phyloP scores from a whole-genome alignment of 768 basidiomycete genomes.

The Termitomyces sp. region DNA sequence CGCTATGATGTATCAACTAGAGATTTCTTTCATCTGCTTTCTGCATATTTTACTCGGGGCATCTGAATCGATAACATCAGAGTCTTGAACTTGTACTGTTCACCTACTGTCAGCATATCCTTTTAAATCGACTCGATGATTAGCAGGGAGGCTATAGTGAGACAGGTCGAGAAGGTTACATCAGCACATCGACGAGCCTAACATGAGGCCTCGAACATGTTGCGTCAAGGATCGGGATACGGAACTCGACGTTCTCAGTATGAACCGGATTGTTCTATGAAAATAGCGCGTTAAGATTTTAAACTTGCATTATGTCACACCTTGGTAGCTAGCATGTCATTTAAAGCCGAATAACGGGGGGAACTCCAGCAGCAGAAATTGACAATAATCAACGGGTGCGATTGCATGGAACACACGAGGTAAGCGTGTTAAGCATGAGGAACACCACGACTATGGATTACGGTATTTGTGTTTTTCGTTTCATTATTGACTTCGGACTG shows the following conservation, averaged over 20 bases:
- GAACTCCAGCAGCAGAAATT: background rate
- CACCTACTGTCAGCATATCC: background rate
- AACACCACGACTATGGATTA: background rate
- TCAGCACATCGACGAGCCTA: background rate
- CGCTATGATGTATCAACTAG: background rate
- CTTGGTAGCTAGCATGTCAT: background rate
- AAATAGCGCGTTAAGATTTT: background rate
- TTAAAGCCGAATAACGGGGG: background rate
- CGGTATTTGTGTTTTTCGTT: background rate
- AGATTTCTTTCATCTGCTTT: background rate
- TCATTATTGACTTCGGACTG: background rate
- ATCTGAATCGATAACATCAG: background rate
- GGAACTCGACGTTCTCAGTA: background rate
- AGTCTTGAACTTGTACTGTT: background rate
- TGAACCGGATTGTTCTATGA: background rate
- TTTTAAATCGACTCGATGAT: background rate
- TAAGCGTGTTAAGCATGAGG: background rate
- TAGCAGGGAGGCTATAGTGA: background rate
- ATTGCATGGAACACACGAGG: background rate
- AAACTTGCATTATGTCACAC: background rate
- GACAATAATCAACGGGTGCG: background rate
- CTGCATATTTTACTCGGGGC: background rate
- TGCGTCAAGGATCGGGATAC: background rate
- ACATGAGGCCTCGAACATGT: background rate
- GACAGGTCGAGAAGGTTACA: background rate